Percentiles rank a stretch among this genome's conserved stretches.
Conservation (phyloP, 345 rosid species). For the Odontarrhena argentea region DNA sequence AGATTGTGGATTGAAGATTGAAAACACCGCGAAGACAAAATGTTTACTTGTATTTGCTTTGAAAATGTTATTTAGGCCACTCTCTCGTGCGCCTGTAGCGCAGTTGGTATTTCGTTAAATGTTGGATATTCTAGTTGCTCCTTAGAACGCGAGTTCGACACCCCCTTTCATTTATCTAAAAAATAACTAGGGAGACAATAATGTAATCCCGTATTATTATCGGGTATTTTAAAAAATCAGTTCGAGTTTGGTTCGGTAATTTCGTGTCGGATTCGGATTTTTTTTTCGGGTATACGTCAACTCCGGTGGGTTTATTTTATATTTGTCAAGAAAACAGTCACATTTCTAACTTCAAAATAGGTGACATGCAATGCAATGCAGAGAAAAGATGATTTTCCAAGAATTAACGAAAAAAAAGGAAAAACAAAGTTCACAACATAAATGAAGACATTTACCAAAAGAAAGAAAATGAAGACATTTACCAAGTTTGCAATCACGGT, state of each 20-base stretch:
- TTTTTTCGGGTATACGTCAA: no score
- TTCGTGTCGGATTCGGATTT: no score
- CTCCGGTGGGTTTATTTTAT: no score
- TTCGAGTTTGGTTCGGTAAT: no score
- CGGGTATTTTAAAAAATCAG: no score
- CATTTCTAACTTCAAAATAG: not conserved
- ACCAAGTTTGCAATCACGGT: constrained; percentile 18
- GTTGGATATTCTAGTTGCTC: not conserved
- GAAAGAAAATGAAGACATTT: not conserved
- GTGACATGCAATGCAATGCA: no score
- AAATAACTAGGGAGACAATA: no score
- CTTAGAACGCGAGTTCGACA: not conserved
- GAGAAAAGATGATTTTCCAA: not conserved
- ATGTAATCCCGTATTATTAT: no score
- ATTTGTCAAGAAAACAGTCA: no score
- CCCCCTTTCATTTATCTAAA: not conserved
- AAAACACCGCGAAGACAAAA: constrained; percentile 6
- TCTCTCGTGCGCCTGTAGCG: not conserved
- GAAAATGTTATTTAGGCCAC: not conserved
- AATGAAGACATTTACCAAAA: no score
- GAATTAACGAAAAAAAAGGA: not conserved
- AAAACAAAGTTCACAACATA: not conserved
- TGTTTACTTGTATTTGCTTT: not conserved
- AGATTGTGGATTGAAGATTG: not conserved
- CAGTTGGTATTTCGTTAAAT: not conserved